Conservation (phyloP, 1,284 basidiomycete genomes). For the Erythrobasidium hasegawianum region DNA sequence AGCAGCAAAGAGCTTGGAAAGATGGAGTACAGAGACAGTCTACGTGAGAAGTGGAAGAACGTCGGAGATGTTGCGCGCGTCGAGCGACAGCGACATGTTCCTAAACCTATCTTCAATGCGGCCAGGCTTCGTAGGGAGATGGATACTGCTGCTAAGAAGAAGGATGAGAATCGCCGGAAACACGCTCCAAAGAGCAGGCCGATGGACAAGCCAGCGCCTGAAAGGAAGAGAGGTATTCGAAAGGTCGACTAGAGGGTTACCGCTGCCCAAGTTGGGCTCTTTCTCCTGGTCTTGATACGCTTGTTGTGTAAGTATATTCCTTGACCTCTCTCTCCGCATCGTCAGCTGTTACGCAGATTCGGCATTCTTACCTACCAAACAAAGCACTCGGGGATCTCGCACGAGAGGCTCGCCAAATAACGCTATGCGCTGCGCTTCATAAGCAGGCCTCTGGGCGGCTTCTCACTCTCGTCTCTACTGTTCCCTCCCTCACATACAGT, state of each 20-base stretch:
- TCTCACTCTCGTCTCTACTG: too few relatives aligned
- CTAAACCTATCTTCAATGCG: constrained; percentile 84
- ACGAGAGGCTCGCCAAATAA: too few relatives aligned
- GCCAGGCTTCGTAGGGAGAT: constrained; percentile 85
- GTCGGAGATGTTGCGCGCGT: constrained; percentile 79
- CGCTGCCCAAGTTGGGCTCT: too few relatives aligned
- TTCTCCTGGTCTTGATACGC: too few relatives aligned
- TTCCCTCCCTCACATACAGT: too few relatives aligned
- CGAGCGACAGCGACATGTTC: constrained; percentile 76
- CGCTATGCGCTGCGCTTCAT: too few relatives aligned
- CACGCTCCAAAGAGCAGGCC: constrained; percentile 66
- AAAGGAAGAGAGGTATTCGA: constrained; percentile 63
- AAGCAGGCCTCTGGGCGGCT: too few relatives aligned
- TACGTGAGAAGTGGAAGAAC: constrained; percentile 83
- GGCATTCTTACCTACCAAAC: too few relatives aligned
- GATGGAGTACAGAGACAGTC: constrained; percentile 85
- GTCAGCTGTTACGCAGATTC: too few relatives aligned
- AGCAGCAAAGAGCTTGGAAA: constrained; percentile 87
- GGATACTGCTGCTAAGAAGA: constrained; percentile 82
- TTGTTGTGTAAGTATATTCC: too few relatives aligned
- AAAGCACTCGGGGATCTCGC: too few relatives aligned
- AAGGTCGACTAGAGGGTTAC: constrained; percentile 29
- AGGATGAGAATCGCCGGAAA: constrained; percentile 80
- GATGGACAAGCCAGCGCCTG: constrained; percentile 82
- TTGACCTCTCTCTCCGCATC: too few relatives aligned